Conservation (phyloP, 2,329 filamentous ascomycete genomes). For the Juglanconis oblonga region DNA sequence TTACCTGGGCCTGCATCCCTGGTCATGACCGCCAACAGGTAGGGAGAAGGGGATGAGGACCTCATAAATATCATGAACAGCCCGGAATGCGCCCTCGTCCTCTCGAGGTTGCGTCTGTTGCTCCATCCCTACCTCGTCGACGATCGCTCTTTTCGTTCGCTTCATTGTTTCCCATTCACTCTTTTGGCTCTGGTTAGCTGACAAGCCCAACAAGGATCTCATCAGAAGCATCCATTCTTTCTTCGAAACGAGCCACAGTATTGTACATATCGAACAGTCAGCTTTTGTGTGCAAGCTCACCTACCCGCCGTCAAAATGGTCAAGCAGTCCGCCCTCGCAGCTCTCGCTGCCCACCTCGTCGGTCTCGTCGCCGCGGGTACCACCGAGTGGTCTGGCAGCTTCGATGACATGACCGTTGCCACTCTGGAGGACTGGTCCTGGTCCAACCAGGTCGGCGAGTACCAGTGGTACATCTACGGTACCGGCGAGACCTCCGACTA, state of each 20-base stretch:
- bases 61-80: constrained; percentile 14
- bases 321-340: constrained; percentile 16
- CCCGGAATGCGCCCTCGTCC: neutral
- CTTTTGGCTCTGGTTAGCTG: constrained; percentile 20
- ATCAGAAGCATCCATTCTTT: constrained; percentile 15
- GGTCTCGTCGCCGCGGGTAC: constrained; percentile 36
- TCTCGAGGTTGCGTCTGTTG: neutral
- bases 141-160: constrained; percentile 14
- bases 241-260: constrained; percentile 4
- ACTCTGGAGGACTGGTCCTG: constrained; percentile 60
- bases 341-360: constrained; percentile 19
- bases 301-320: constrained; percentile 7
- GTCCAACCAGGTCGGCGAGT: constrained; percentile 60
- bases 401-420: constrained; percentile 50
- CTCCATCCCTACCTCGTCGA: constrained; percentile 12
- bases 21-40: neutral
- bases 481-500: constrained; percentile 49
- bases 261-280: neutral
- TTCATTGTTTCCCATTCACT: constrained; percentile 17
- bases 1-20: constrained; percentile 8
- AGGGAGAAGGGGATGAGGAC: neutral
- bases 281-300: neutral
- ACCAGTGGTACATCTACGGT: constrained; percentile 73
- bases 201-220: constrained; percentile 12
- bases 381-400: constrained; percentile 59